Percentiles rank a stretch among this genome's conserved stretches.
These are phyloP conservation scores for Drechmeria coniospora DNA, from an alignment of 2,329 filamentous ascomycete species.

Conservation along the genomic window DNA sequence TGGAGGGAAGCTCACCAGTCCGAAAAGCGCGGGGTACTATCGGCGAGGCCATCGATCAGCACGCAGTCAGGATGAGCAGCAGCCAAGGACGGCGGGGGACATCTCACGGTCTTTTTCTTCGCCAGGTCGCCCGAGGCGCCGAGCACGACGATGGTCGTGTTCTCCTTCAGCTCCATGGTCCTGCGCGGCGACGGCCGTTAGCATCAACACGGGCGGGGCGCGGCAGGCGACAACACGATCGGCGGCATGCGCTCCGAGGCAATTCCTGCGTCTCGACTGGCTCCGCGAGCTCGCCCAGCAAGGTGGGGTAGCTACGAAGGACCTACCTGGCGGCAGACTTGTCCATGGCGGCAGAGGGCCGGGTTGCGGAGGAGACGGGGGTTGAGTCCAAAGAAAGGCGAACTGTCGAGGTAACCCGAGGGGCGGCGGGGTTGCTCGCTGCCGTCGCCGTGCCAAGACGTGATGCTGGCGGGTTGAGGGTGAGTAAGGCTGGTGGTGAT, in stretches of 20 bases:
- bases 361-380: background rate
- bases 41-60: conserved; percentile 8
- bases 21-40: conserved; percentile 92
- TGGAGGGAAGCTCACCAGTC: conserved; percentile 55
- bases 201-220: too few relatives aligned
- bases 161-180: conserved; percentile 90
- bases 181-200: conserved; percentile 35
- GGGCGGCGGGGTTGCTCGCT: too few relatives aligned
- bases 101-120: conserved; percentile 94
- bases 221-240: too few relatives aligned
- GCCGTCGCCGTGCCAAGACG: too few relatives aligned
- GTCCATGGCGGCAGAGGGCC: conserved; percentile 6
- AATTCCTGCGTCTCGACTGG: too few relatives aligned
- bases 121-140: conserved; percentile 94
- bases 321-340: conserved; percentile 5
- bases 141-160: conserved; percentile 92
- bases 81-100: conserved; percentile 5
- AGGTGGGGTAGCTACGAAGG: conserved; percentile 5
- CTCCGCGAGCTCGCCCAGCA: conserved; percentile 4
- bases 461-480: background rate
- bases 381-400: too few relatives aligned
- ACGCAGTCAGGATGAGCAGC: conserved; percentile 3
- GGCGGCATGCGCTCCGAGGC: too few relatives aligned
- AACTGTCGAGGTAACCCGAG: too few relatives aligned
- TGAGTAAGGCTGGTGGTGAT: background rate